Percentiles rank a stretch among this genome's conserved stretches.
Evolutionary conservation across 345 rosid species (phyloP).

Genomic region (Rhodomyrtus tomentosa): DNA sequence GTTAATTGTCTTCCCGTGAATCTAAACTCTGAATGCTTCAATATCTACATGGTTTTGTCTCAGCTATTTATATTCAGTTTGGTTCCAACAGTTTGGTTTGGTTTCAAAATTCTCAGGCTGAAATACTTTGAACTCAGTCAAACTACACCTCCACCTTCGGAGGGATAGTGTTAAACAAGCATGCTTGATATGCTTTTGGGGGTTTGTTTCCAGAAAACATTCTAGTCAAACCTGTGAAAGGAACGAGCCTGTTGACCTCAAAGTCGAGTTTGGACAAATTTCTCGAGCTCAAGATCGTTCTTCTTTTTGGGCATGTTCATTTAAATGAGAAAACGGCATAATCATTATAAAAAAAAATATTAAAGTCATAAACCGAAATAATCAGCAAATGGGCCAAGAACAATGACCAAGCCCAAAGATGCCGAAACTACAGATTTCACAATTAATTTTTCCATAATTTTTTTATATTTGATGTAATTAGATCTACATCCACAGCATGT

Average conservation of each 20-base stretch:
- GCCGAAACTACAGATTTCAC: neutral
- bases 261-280: neutral
- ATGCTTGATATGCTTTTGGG: neutral
- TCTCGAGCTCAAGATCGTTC: neutral
- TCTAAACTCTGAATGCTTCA: neutral
- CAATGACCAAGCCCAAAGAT: neutral
- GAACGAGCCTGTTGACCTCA: neutral
- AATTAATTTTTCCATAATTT: neutral
- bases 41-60: neutral
- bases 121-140: neutral
- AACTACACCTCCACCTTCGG: neutral
- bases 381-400: neutral
- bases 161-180: neutral
- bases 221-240: neutral
- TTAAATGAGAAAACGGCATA: neutral
- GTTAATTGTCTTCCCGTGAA: neutral
- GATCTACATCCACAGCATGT: neutral
- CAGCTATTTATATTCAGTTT: neutral
- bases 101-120: neutral
- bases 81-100: neutral
- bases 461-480: neutral
- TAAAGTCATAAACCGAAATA: neutral
- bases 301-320: neutral
- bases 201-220: neutral
- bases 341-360: neutral